These are phyloP conservation scores for Carallia pectinifolia DNA, from an alignment of 345 rosid species.

Conservation along the genomic window DNA sequence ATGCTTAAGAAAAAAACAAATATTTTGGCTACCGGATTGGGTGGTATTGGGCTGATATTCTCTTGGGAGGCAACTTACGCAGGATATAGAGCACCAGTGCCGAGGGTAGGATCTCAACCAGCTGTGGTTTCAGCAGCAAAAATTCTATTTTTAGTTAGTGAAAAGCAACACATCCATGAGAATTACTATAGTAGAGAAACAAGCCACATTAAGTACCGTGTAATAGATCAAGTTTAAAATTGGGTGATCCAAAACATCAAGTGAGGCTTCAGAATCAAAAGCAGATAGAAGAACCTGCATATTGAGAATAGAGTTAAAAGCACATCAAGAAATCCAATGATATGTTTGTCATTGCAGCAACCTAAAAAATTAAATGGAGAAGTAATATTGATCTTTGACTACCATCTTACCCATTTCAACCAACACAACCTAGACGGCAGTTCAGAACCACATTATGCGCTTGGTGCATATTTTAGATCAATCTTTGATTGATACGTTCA, in stretches of 20 bases:
- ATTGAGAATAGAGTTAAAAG: constrained; percentile 7
- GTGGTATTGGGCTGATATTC: constrained; percentile 90
- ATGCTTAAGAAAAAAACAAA: constrained; percentile 8
- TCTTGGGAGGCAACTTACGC: constrained; percentile 92
- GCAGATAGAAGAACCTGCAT: constrained; percentile 83
- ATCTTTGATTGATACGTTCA: too few relatives aligned
- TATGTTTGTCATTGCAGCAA: background rate
- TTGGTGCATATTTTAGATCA: too few relatives aligned
- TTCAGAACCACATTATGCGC: too few relatives aligned
- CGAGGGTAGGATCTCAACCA: constrained; percentile 95
- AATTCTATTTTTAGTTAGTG: constrained; percentile 3
- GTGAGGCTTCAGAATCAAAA: constrained; percentile 66
- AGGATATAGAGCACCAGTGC: constrained; percentile 87
- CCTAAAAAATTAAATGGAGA: background rate
- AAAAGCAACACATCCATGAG: background rate
- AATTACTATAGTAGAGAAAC: background rate
- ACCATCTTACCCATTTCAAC: too few relatives aligned
- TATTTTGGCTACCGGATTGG: constrained; percentile 58
- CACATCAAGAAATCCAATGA: background rate
- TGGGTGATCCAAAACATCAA: constrained; percentile 90
- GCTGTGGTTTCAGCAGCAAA: constrained; percentile 41
- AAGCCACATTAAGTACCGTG: constrained; percentile 46
- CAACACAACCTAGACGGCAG: too few relatives aligned
- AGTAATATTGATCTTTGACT: background rate
- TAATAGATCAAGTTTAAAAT: constrained; percentile 89